These are phyloP conservation scores for Fusarium sarcochroum DNA, from an alignment of 2,329 filamentous ascomycete species.

Conservation along the genomic window DNA sequence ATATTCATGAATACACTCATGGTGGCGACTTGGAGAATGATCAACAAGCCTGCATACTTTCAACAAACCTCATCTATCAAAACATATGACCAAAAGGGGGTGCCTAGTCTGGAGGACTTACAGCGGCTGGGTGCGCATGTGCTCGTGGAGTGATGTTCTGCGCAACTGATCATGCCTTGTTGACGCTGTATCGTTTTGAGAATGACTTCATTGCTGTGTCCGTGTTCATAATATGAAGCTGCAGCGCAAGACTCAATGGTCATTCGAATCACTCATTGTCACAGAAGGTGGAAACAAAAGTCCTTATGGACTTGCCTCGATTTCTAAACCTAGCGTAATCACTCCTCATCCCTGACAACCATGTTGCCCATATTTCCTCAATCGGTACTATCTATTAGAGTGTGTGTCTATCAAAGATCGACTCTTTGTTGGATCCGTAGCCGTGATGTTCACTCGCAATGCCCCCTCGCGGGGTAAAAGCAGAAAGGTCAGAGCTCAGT, in stretches of 20 bases:
- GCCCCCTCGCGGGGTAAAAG: not conserved
- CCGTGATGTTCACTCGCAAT: conserved; percentile 6
- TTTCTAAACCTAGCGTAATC: conserved; percentile 28
- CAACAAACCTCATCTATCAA: not conserved
- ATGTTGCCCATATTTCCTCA: conserved; percentile 8
- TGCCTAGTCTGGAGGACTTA: not conserved
- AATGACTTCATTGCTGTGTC: not conserved
- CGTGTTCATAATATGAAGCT: not conserved
- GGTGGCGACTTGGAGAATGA: not conserved
- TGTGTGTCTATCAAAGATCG: conserved; percentile 20
- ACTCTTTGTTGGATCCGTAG: conserved; percentile 21
- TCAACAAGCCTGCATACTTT: not conserved
- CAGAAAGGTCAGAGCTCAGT: conserved; percentile 1
- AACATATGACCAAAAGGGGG: no score
- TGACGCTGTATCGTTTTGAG: not conserved
- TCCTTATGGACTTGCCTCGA: conserved; percentile 10
- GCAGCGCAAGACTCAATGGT: not conserved
- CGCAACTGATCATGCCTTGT: not conserved
- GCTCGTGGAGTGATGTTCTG: not conserved
- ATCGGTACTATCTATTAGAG: conserved; percentile 7
- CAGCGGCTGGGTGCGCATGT: not conserved
- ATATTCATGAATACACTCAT: not conserved
- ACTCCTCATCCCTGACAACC: conserved; percentile 1
- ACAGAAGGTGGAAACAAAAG: conserved; percentile 4
- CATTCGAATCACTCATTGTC: not conserved